A percentile compares a stretch with the other conserved stretches of the same genome.
Conservation (phyloP, 352 stramenopile species). For the Phytophthora rubi region DNA sequence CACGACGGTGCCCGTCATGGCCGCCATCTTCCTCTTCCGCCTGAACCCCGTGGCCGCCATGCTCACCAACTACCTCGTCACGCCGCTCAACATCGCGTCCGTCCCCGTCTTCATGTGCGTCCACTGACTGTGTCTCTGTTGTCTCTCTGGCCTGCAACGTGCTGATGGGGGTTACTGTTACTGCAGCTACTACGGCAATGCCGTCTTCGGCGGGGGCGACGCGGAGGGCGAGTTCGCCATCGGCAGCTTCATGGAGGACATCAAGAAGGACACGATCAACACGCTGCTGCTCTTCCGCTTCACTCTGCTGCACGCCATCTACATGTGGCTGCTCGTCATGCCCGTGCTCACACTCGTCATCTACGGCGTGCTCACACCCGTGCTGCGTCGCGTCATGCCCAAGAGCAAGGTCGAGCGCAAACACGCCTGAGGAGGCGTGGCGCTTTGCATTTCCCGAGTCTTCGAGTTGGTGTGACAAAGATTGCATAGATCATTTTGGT, state of each 20-base stretch:
- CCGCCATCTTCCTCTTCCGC: conserved; percentile 79
- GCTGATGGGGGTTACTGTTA: background rate
- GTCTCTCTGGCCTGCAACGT: background rate
- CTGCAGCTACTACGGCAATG: conserved; percentile 68
- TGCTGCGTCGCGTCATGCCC: conserved; percentile 72
- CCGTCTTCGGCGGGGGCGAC: conserved; percentile 48
- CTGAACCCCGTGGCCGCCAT: conserved; percentile 83
- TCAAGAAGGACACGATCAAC: conserved; percentile 77
- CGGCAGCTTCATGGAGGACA: conserved; percentile 66
- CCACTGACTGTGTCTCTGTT: background rate
- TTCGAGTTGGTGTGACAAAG: conserved; percentile 3
- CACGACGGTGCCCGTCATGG: conserved; percentile 77
- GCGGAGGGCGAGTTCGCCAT: conserved; percentile 72
- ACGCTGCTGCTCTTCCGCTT: conserved; percentile 83
- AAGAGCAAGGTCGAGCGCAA: conserved; percentile 58
- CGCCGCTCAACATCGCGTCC: conserved; percentile 78
- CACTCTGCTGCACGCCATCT: conserved; percentile 79
- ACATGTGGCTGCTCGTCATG: conserved; percentile 77
- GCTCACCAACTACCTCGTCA: conserved; percentile 85
- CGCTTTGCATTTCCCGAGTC: background rate
- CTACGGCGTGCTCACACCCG: conserved; percentile 71
- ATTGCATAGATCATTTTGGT: conserved; percentile 22
- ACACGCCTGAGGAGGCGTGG: conserved; percentile 29
- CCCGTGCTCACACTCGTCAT: conserved; percentile 65
- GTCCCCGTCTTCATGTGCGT: conserved; percentile 84